Percentiles rank a stretch among this genome's conserved stretches.
Conservation (phyloP, 176 grass and related monocot species). For the Secale cereale region DNA sequence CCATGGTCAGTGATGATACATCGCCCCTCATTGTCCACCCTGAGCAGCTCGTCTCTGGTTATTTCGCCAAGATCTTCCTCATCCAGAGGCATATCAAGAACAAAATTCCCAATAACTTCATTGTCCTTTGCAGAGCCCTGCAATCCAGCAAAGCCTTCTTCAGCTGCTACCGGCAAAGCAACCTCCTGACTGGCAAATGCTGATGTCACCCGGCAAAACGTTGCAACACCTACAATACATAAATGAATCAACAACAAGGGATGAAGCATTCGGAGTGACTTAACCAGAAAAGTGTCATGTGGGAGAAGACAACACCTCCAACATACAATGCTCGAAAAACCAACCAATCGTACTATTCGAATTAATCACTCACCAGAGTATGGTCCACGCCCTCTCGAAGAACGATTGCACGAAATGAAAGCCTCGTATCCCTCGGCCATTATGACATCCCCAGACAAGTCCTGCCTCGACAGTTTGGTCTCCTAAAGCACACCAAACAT, state of each 20-base stretch:
- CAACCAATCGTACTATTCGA: neutral
- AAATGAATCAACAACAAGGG: neutral
- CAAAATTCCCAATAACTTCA: slow-evolving; percentile 44
- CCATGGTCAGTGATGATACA: slow-evolving; percentile 93
- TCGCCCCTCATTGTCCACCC: slow-evolving; percentile 79
- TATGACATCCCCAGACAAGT: slow-evolving; percentile 77
- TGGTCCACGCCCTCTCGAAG: slow-evolving; percentile 56
- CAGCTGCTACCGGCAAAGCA: slow-evolving; percentile 74
- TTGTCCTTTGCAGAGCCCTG: slow-evolving; percentile 47
- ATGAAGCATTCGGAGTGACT: neutral
- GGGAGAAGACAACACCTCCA: neutral
- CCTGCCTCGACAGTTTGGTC: slow-evolving; percentile 83
- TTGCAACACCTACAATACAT: slow-evolving; percentile 67
- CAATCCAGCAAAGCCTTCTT: slow-evolving; percentile 89
- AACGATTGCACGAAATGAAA: slow-evolving; percentile 81
- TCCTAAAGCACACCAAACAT: slow-evolving; percentile 47
- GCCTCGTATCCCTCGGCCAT: slow-evolving; percentile 91
- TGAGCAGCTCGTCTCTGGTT: slow-evolving; percentile 67
- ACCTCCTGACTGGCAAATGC: slow-evolving; percentile 80
- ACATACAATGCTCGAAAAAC: neutral
- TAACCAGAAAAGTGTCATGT: neutral
- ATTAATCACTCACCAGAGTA: slow-evolving; percentile 63
- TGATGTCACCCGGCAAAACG: slow-evolving; percentile 85
- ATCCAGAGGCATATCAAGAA: slow-evolving; percentile 39
- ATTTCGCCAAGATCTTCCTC: slow-evolving; percentile 65